phyloP scores from a whole-genome alignment of 805 yeast genomes.

The Candida xiaguanensis region DNA sequence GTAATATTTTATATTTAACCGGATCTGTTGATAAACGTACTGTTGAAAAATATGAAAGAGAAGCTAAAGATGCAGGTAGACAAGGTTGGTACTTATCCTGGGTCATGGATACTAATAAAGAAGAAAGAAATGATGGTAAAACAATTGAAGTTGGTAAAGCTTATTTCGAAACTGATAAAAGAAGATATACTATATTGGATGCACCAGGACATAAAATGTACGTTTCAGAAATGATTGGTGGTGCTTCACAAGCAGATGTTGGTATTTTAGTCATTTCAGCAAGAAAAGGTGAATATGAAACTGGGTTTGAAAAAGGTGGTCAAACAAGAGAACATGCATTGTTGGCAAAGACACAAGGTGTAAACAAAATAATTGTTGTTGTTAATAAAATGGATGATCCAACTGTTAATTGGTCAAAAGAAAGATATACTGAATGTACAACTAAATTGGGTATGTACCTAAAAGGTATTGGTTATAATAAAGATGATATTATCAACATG shows the following conservation, averaged over 20 bases:
- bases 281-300: constrained; percentile 98
- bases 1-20: constrained; percentile 86
- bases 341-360: constrained; percentile 97
- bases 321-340: constrained; percentile 98
- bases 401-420: constrained; percentile 93
- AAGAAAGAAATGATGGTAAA: constrained; percentile 98
- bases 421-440: constrained; percentile 94
- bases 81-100: constrained; percentile 99
- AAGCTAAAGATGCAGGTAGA: constrained; percentile 98
- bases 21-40: constrained; percentile 99
- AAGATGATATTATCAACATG: constrained; percentile 86
- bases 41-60: constrained; percentile 95
- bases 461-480: constrained; percentile 84
- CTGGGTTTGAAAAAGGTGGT: constrained; percentile 98
- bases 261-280: constrained; percentile 97
- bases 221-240: constrained; percentile 99
- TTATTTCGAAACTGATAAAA: constrained; percentile 93
- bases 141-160: constrained; percentile 99
- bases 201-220: constrained; percentile 99
- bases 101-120: constrained; percentile 99
- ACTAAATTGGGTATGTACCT: constrained; percentile 72
- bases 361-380: constrained; percentile 86
- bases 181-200: constrained; percentile 96
- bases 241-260: constrained; percentile 99
- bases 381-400: constrained; percentile 99